A percentile compares a stretch with the other conserved stretches of the same genome.
These are phyloP conservation scores for Citeromyces matritensis DNA, from an alignment of 805 yeast genomes.

Conservation along the genomic window DNA sequence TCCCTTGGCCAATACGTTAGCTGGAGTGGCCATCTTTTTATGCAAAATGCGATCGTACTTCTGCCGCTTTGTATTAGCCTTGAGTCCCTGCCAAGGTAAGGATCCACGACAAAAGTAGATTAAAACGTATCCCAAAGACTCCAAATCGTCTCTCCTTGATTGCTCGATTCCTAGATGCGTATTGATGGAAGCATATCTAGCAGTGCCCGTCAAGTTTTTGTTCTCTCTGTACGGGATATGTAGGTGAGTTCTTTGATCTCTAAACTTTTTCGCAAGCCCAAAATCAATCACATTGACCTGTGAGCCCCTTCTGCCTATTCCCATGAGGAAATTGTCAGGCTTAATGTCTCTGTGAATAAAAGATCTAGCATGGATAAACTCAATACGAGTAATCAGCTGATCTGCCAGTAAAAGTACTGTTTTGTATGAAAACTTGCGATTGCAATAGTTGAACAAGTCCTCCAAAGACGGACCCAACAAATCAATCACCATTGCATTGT, in stretches of 20 bases:
- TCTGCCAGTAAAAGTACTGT: constrained; percentile 89
- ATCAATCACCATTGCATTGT: constrained; percentile 94
- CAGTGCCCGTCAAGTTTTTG: constrained; percentile 94
- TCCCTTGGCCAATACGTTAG: constrained; percentile 79
- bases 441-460: constrained; percentile 92
- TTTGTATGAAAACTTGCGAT: constrained; percentile 82
- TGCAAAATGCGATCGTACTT: constrained; percentile 95
- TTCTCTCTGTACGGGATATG: constrained; percentile 96
- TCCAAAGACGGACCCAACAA: constrained; percentile 90
- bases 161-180: constrained; percentile 97
- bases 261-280: constrained; percentile 84
- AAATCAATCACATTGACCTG: constrained; percentile 91
- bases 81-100: constrained; percentile 97
- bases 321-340: constrained; percentile 78
- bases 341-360: constrained; percentile 77
- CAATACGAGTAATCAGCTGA: constrained; percentile 87
- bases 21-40: constrained; percentile 81
- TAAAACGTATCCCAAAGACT: constrained; percentile 85
- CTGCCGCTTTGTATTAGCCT: constrained; percentile 93
- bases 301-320: constrained; percentile 86
- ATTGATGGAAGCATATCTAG: constrained; percentile 88
- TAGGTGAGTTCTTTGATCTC: constrained; percentile 87
- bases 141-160: constrained; percentile 91
- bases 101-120: constrained; percentile 93
- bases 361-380: constrained; percentile 89